phyloP scores from a whole-genome alignment of 768 basidiomycete genomes.

The Chlorophyllum brunneum region DNA sequence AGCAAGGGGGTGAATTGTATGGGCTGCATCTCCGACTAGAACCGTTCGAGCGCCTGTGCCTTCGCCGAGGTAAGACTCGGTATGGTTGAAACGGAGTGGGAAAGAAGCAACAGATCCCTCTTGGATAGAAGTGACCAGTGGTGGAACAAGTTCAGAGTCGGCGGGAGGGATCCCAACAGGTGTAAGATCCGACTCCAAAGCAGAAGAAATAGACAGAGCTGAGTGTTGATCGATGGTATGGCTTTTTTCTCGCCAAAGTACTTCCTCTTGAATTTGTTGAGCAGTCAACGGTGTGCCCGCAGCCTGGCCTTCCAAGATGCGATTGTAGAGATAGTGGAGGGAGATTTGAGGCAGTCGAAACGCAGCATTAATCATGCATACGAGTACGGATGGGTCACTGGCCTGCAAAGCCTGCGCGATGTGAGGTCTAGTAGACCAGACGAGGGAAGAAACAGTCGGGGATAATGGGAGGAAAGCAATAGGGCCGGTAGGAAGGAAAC shows the following conservation, averaged over 20 bases:
- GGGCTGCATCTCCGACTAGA: slow-evolving; percentile 94
- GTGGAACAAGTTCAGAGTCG: slow-evolving; percentile 66
- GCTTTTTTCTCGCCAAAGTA: slow-evolving; percentile 69
- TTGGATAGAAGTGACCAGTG: slow-evolving; percentile 69
- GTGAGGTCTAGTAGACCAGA: slow-evolving; percentile 86
- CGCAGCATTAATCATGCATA: slow-evolving; percentile 82
- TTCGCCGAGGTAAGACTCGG: slow-evolving; percentile 81
- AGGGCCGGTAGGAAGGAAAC: slow-evolving; percentile 93
- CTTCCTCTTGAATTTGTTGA: slow-evolving; percentile 53
- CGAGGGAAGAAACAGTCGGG: slow-evolving; percentile 75
- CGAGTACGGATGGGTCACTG: slow-evolving; percentile 59
- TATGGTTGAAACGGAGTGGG: slow-evolving; percentile 84
- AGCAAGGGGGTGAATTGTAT: slow-evolving; percentile 91
- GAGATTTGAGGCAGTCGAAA: slow-evolving; percentile 81
- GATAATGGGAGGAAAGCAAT: slow-evolving; percentile 93
- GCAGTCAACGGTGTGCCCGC: slow-evolving; percentile 42
- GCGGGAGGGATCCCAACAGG: slow-evolving; percentile 52
- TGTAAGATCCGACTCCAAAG: slow-evolving; percentile 24
- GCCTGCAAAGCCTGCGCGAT: slow-evolving; percentile 71
- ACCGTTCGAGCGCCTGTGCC: slow-evolving; percentile 66
- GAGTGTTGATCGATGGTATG: slow-evolving; percentile 65
- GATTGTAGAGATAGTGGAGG: slow-evolving; percentile 58
- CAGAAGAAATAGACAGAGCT: slow-evolving; percentile 46
- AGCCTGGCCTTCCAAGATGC: slow-evolving; percentile 52
- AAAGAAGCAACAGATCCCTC: slow-evolving; percentile 79